Conservation (phyloP, 2,329 filamentous ascomycete species). For the Metarhizium brunneum region DNA sequence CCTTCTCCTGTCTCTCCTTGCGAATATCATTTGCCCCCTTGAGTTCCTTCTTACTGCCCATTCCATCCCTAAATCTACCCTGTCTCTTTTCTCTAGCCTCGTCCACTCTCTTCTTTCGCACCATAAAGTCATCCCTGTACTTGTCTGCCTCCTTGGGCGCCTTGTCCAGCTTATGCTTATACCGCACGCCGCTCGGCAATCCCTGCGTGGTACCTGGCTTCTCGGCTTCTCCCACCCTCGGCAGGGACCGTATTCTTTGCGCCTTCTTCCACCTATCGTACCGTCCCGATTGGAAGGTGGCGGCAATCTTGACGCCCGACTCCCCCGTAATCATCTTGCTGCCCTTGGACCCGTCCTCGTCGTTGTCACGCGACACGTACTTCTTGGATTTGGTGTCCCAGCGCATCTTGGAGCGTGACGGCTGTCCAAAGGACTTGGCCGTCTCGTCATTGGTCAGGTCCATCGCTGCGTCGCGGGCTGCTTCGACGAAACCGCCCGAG, state of each 20-base stretch:
- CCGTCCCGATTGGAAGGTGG: conserved; percentile 83
- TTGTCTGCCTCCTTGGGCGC: conserved; percentile 92
- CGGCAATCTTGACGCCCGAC: conserved; percentile 90
- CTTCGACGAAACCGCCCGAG: conserved; percentile 76
- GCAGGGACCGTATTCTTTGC: conserved; percentile 70
- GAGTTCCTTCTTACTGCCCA: conserved; percentile 67
- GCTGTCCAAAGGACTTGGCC: conserved; percentile 68
- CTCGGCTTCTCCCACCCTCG: conserved; percentile 77
- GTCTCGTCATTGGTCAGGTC: conserved; percentile 86
- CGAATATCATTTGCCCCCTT: conserved; percentile 76
- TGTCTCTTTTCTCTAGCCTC: conserved; percentile 80
- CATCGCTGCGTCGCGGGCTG: conserved; percentile 82
- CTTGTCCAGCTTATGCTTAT: conserved; percentile 78
- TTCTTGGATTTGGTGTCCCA: conserved; percentile 98
- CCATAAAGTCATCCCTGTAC: conserved; percentile 81
- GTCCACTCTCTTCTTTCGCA: conserved; percentile 79
- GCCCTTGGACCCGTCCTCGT: conserved; percentile 79
- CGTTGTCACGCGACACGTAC: conserved; percentile 85
- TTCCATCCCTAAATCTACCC: conserved; percentile 63
- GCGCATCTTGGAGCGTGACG: conserved; percentile 67
- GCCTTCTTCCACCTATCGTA: conserved; percentile 89
- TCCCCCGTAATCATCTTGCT: conserved; percentile 73
- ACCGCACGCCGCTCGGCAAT: conserved; percentile 39
- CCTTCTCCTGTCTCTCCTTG: conserved; percentile 68
- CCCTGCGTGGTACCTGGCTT: conserved; percentile 22